Percentiles rank a stretch among this genome's conserved stretches.
Evolutionary conservation across 73 alveolate species (phyloP).

Genomic region (Stentor roeselii): DNA sequence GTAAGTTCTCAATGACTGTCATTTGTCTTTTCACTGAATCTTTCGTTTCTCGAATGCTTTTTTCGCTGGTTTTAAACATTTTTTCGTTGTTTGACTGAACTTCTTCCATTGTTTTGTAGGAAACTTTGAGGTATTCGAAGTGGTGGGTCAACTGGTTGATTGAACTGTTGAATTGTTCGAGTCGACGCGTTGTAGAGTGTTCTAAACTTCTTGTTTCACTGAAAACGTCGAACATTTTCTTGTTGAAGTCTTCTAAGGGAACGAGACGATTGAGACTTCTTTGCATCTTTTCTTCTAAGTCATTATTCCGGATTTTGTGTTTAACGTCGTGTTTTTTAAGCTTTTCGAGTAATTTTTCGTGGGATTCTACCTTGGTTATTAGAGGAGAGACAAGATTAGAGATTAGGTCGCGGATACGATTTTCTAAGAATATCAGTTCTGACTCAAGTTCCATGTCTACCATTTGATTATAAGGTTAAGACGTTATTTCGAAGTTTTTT

Average conservation of each 20-base stretch:
- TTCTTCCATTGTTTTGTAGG: neutral
- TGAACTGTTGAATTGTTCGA: neutral
- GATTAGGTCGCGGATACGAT: neutral
- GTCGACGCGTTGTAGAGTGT: neutral
- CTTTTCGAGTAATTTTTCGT: neutral
- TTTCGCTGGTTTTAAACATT: neutral
- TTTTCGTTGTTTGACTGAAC: neutral
- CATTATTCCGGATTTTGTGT: neutral
- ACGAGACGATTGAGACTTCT: neutral
- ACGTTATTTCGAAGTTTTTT: too few species aligned
- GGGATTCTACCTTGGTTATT: neutral
- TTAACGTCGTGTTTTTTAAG: neutral
- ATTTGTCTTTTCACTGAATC: neutral
- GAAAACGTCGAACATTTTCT: neutral
- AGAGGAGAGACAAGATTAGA: neutral
- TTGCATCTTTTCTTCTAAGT: neutral
- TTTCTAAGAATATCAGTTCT: neutral
- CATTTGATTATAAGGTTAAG: neutral
- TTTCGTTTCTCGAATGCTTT: neutral
- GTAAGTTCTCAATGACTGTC: neutral
- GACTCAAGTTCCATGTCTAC: neutral
- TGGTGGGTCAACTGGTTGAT: neutral
- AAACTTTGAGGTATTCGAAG: neutral
- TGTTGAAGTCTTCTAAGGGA: neutral
- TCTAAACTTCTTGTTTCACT: neutral